These are phyloP conservation scores for Ganoderma boninense DNA, from an alignment of 1,284 basidiomycete species.

Conservation along the genomic window DNA sequence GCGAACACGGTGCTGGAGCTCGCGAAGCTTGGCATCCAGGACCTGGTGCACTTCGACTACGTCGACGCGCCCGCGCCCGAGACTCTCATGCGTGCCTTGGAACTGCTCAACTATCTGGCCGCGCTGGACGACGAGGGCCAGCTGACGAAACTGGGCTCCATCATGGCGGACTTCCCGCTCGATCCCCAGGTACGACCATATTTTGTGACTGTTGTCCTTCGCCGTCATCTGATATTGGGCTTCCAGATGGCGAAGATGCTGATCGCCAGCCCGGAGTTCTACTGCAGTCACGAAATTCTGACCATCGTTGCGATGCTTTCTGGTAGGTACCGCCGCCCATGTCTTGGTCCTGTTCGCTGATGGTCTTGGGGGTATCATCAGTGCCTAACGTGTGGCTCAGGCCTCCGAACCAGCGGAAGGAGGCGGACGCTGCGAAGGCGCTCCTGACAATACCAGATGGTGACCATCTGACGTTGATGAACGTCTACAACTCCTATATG, in stretches of 20 bases:
- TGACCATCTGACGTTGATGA: conserved; percentile 95
- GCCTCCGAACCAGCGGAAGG: conserved; percentile 87
- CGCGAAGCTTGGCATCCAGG: conserved; percentile 92
- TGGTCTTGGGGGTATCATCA: conserved; percentile 35
- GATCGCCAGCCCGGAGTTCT: conserved; percentile 94
- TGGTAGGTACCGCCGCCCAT: conserved; percentile 55
- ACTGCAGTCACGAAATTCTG: conserved; percentile 95
- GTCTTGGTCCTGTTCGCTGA: background rate
- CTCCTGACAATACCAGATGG: conserved; percentile 92
- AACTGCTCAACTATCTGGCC: conserved; percentile 91
- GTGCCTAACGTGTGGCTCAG: conserved; percentile 96
- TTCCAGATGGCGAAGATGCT: conserved; percentile 90
- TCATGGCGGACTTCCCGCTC: conserved; percentile 98
- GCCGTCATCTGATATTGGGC: background rate
- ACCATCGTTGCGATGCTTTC: conserved; percentile 97
- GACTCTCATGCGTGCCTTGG: conserved; percentile 97
- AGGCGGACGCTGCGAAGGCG: conserved; percentile 94
- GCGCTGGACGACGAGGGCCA: conserved; percentile 97
- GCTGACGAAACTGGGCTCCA: conserved; percentile 85
- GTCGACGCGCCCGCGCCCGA: conserved; percentile 98
- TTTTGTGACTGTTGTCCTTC: background rate
- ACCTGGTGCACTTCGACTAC: conserved; percentile 94
- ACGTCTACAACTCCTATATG: conserved; percentile 95
- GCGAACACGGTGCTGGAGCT: conserved; percentile 95
- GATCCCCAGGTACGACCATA: conserved; percentile 83